phyloP scores from a whole-genome alignment of 176 grass and related monocot genomes.

The Eremochloa ophiuroides region DNA sequence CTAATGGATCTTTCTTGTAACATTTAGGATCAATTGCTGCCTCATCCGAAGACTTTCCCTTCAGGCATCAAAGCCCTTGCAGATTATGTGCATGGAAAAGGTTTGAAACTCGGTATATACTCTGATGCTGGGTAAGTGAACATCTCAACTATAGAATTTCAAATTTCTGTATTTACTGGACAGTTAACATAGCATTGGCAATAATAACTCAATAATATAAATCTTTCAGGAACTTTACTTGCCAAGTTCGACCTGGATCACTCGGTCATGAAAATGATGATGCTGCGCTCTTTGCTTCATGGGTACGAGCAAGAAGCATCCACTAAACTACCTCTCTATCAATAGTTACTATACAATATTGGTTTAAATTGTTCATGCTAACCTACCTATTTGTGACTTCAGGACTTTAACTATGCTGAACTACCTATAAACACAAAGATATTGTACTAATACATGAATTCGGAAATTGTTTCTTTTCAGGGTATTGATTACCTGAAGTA shows the following conservation, averaged over 20 bases:
- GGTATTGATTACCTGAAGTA: conserved; percentile 93
- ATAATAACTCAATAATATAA: conserved; percentile 19
- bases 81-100: conserved; percentile 86
- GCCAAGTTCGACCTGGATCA: conserved; percentile 95
- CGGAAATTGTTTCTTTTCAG: conserved; percentile 25
- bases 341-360: conserved; percentile 3
- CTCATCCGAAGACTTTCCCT: conserved; percentile 85
- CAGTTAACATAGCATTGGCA: conserved; percentile 8
- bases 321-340: neutral
- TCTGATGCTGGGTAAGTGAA: conserved; percentile 86
- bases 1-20: conserved; percentile 2
- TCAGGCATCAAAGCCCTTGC: conserved; percentile 88
- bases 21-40: conserved; percentile 69
- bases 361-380: neutral
- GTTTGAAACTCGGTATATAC: conserved; percentile 91
- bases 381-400: neutral
- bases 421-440: neutral
- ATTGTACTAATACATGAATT: neutral
- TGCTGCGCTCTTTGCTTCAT: conserved; percentile 80
- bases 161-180: neutral
- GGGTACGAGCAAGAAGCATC: conserved; percentile 55
- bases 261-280: conserved; percentile 74
- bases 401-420: neutral
- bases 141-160: neutral
- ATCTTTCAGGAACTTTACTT: conserved; percentile 70